phyloP scores from a whole-genome alignment of 2,329 filamentous ascomycete genomes.

The Scedosporium minutisporum region DNA sequence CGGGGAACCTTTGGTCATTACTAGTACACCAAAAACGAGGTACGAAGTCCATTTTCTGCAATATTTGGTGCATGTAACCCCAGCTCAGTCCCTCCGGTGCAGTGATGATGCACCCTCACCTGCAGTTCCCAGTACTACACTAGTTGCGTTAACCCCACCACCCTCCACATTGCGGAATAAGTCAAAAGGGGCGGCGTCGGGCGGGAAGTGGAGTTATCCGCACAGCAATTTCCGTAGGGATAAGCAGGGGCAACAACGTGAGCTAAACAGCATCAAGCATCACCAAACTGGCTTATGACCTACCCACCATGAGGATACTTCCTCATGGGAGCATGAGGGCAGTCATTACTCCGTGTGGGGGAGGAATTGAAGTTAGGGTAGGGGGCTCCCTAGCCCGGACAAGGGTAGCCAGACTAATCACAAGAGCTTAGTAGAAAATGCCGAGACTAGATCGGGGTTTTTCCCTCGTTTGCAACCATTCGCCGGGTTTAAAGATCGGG shows the following conservation, averaged over 20 bases:
- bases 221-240: neutral
- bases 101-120: neutral
- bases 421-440: neutral
- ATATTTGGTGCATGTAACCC: conserved; percentile 1
- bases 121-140: neutral
- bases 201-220: neutral
- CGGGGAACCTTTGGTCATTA: neutral
- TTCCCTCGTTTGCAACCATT: neutral
- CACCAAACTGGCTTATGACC: neutral
- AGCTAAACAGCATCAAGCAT: neutral
- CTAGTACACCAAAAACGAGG: too few species aligned
- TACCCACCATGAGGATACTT: neutral
- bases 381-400: neutral
- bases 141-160: neutral
- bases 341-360: neutral
- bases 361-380: neutral
- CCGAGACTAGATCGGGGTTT: neutral
- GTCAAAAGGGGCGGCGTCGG: neutral
- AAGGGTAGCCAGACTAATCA: neutral
- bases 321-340: neutral
- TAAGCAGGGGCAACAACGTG: neutral
- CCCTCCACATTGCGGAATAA: neutral
- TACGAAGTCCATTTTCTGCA: neutral
- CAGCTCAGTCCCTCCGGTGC: neutral
- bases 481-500: neutral